Conservation (phyloP, 108 stramenopile genomes). For the Stephanodiscus minutulus region DNA sequence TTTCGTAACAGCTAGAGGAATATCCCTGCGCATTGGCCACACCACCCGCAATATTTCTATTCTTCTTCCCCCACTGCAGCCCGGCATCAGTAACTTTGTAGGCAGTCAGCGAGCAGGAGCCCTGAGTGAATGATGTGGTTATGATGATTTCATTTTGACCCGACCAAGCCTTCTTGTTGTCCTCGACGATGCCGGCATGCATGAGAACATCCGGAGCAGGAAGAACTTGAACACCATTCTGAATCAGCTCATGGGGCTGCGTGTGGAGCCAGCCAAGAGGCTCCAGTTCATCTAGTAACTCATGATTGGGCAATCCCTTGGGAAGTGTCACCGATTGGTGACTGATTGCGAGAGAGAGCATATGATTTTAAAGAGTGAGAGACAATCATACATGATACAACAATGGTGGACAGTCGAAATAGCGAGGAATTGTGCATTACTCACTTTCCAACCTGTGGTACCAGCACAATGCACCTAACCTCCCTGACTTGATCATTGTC, state of each 20-base stretch:
- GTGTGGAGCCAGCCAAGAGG: slow-evolving; percentile 99
- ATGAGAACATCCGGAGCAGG: slow-evolving; percentile 92
- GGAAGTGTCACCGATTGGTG: slow-evolving; percentile 96
- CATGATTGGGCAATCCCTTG: slow-evolving; percentile 89
- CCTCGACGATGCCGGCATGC: slow-evolving; percentile 87
- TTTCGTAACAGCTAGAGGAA: slow-evolving; percentile 93
- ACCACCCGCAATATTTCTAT: slow-evolving; percentile 85
- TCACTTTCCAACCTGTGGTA: slow-evolving; percentile 95
- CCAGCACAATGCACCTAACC: slow-evolving; percentile 95
- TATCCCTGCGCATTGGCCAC: slow-evolving; percentile 92
- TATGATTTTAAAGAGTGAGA: background rate
- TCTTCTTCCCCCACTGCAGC: slow-evolving; percentile 95
- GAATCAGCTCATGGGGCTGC: slow-evolving; percentile 96
- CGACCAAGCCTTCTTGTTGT: slow-evolving; percentile 86
- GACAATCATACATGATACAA: background rate
- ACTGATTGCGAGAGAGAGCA: background rate
- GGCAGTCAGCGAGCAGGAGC: slow-evolving; percentile 97
- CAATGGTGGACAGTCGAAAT: background rate
- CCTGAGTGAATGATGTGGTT: slow-evolving; percentile 97
- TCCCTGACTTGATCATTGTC: slow-evolving; percentile 98
- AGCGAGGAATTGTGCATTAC: background rate
- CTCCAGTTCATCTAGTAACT: slow-evolving; percentile 91
- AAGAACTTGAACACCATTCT: slow-evolving; percentile 88
- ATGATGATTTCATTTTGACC: slow-evolving; percentile 94
- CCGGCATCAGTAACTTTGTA: slow-evolving; percentile 94